Evolutionary conservation across 2,329 filamentous ascomycete genomes (phyloP).

Genomic region (Alternaria gansuensis): DNA sequence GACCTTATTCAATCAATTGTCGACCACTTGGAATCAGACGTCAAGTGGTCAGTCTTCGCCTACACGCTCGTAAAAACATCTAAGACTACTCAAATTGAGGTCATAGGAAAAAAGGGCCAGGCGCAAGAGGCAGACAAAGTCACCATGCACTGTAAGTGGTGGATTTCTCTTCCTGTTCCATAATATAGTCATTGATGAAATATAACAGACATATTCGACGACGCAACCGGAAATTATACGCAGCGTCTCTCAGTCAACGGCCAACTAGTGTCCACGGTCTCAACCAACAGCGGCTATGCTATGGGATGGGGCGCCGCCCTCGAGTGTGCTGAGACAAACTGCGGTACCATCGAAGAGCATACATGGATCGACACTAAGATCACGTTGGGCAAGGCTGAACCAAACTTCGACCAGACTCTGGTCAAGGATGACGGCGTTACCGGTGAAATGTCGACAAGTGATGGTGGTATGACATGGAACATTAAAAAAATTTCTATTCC

Average conservation of each 20-base stretch:
- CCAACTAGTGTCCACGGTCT: constrained; percentile 54
- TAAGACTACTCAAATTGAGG: constrained; percentile 43
- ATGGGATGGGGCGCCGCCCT: constrained; percentile 58
- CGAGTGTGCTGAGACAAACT: constrained; percentile 53
- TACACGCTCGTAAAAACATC: constrained; percentile 51
- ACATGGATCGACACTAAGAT: constrained; percentile 55
- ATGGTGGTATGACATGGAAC: constrained; percentile 58
- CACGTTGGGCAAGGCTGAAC: constrained; percentile 47
- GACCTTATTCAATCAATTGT: constrained; percentile 61
- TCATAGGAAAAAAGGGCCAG: constrained; percentile 43
- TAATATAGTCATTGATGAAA: not conserved
- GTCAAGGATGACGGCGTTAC: constrained; percentile 53
- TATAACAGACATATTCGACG: constrained; percentile 52
- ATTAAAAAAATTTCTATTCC: constrained; percentile 51
- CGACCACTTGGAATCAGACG: constrained; percentile 30
- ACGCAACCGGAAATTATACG: constrained; percentile 54
- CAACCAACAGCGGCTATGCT: constrained; percentile 56
- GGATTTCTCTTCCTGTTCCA: not conserved
- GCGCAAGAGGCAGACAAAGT: constrained; percentile 47
- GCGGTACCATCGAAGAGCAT: constrained; percentile 55
- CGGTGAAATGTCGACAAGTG: constrained; percentile 53
- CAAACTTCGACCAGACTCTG: constrained; percentile 54
- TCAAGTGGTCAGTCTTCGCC: constrained; percentile 55
- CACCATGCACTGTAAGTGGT: constrained; percentile 53
- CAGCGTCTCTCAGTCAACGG: constrained; percentile 54